Evolutionary conservation across 306 rosid species (phyloP), one percentile per base, ranked within the genome.

Genomic region (cucumber (Cucumis sativus)): DNA sequence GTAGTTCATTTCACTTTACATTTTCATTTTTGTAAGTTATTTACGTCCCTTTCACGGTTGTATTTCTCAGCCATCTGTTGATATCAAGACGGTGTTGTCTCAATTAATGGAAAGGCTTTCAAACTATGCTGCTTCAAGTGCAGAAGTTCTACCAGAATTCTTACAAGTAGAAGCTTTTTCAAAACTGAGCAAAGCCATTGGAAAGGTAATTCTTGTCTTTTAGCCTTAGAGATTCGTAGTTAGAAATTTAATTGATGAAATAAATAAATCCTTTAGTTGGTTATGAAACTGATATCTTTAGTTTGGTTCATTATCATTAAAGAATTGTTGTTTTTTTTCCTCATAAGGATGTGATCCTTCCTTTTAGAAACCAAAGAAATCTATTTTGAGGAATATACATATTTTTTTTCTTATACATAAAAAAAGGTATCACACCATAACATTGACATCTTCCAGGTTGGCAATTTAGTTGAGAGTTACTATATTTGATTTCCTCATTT

Each of bases 121-220:
- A 49, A 89, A 96, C 78, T 92, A 96, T 85, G 98, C 99, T 76
- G 97, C 98, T 67, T 96, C 99, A 79, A 96, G 98, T 83, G 61
- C 90, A 21, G 99, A 96, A 88, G 97, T 92, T 80, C 81, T 96
- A 79, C 99, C 99, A 18, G 99, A 96, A 84, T 96, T 96, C 79
- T 88, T 96, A 86, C 98, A 92, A 90, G 99, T 96, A 71, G 98
- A 96, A 88, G 99, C 99, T 57, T 96, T 96, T 89, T 88, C 98
- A 45, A 96, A 92, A 87, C 88, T 96, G 84, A 92, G 96, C 89
- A 88, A 81, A 83, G 95, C 97, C 76, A 96, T 96, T 74, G 93
- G 98, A 84, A 92, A 91, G 99, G 99, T 96, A 85, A 84, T 61
- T 79, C 52, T 81, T 68, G 51, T 64, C 54, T 51, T 51, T 17